Base-by-base conservation (phyloP, 257 asterid species). In the Petunia secreta region DNA sequence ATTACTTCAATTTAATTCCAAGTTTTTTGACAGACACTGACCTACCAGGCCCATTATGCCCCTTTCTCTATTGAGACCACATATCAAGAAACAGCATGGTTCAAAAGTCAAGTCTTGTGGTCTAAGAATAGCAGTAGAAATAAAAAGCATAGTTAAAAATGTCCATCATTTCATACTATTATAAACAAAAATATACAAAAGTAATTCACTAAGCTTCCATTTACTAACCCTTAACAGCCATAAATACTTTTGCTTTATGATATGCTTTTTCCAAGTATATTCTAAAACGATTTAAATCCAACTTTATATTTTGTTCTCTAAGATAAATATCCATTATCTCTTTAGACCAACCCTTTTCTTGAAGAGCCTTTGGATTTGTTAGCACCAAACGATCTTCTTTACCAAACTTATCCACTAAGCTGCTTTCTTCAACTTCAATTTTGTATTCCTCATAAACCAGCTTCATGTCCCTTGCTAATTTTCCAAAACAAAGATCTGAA, bases 251-350 rank as follows among this genome's bases (percentile, higher is more conserved):
- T 13, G 82, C 82, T 43, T 82, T 77, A 16, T 63, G n/a, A 69
- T 67, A 82, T 25, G 79, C 75, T 43, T 36, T 78, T 8, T 82
- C 48, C 40, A 82, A 78, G 48, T 78, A 68, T 13, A 9, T 71
- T 46, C 82, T 77, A 14, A 58, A 60, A 25, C 75, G 38, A 11
- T 78, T 78, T 25, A 63, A 66, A 48, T 78, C 63, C 73, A 78
- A 78, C 39, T 66, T 78, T 14, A 78, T 66, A 78, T 78, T 63
- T 48, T 78, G 81, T 46, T 78, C n/a, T 78, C 63, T 77, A 57
- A 82, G 71, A 77, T 82, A 55, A 57, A 78, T 79, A 53, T 66
- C 67, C 82, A 79, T 79, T 16, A 78, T 78, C 4, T 78, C 63
- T 16, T 66, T 15, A 69, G 82, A 79, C 82, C 82, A 79, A 79